Percentiles rank a stretch among this genome's conserved stretches.
Conservation (phyloP, 257 asterid species). For the Lithospermum erythrorhizon region DNA sequence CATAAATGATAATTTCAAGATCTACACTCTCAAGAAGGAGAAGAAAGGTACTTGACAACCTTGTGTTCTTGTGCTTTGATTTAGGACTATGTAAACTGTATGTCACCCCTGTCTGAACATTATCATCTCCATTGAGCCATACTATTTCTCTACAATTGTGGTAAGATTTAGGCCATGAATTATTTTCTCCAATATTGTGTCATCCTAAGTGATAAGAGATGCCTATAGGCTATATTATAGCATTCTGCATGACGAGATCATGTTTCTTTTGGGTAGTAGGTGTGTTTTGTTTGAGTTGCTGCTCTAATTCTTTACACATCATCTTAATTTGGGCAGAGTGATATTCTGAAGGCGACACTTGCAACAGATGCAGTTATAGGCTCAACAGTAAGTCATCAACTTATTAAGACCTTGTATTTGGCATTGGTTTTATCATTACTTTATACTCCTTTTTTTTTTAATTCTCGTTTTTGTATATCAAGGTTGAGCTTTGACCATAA, state of each 20-base stretch:
- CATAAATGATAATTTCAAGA: background rate
- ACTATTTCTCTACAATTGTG: no score
- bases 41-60: background rate
- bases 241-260: background rate
- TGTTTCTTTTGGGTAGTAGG: no score
- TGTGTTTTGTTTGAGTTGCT: no score
- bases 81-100: background rate
- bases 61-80: background rate
- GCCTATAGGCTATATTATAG: background rate
- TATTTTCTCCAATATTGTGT: background rate
- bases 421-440: background rate
- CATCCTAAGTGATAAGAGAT: background rate
- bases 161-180: background rate
- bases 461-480: no score
- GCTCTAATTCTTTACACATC: background rate
- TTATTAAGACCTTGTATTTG: conserved; percentile 1
- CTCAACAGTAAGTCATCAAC: conserved; percentile 37
- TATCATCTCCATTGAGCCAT: background rate
- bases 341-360: conserved; percentile 90
- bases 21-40: background rate
- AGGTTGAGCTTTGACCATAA: no score
- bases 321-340: conserved; percentile 28
- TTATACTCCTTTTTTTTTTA: no score
- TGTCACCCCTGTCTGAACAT: background rate
- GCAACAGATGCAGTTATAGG: conserved; percentile 92